phyloP scores from a whole-genome alignment of 495 filamentous ascomycete genomes.

The Bryoglossum gracile region DNA sequence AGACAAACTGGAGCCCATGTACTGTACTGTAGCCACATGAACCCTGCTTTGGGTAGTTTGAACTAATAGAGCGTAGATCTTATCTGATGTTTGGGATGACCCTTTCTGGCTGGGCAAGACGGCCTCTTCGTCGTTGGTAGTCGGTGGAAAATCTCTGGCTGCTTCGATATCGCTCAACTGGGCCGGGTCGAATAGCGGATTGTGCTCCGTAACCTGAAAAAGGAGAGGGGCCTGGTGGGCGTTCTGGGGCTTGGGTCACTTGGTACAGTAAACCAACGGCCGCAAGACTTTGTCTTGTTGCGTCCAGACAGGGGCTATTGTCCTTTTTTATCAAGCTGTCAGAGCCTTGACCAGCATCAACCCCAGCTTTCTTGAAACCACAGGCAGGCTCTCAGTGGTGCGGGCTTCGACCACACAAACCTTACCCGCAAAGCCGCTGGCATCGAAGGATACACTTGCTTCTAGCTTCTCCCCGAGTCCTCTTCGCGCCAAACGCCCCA shows the following conservation, averaged over 20 bases:
- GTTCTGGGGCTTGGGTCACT: neutral
- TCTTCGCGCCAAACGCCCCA: too few relatives aligned
- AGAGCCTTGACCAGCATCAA: neutral
- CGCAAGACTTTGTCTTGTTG: neutral
- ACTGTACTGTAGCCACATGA: too few relatives aligned
- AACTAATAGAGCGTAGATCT: conserved; percentile 3
- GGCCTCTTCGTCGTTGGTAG: neutral
- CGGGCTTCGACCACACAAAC: neutral
- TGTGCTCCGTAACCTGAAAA: too few relatives aligned
- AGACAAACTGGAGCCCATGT: too few relatives aligned
- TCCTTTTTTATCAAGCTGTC: neutral
- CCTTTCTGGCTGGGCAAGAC: neutral
- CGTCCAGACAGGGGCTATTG: neutral
- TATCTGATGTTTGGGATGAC: conserved; percentile 2
- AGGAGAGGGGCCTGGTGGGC: too few relatives aligned
- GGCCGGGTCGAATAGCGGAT: too few relatives aligned
- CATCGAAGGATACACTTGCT: neutral
- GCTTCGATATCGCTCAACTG: neutral
- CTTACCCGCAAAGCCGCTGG: conserved; percentile 1
- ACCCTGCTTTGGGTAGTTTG: neutral
- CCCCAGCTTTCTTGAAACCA: conserved; percentile 7
- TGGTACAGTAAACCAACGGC: too few relatives aligned
- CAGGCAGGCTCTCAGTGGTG: too few relatives aligned
- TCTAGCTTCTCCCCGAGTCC: neutral
- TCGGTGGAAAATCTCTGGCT: neutral